Evolutionary conservation across 495 filamentous ascomycete genomes (phyloP), one percentile per base, ranked within the genome.

Genomic region (Entonaema liquescens): DNA sequence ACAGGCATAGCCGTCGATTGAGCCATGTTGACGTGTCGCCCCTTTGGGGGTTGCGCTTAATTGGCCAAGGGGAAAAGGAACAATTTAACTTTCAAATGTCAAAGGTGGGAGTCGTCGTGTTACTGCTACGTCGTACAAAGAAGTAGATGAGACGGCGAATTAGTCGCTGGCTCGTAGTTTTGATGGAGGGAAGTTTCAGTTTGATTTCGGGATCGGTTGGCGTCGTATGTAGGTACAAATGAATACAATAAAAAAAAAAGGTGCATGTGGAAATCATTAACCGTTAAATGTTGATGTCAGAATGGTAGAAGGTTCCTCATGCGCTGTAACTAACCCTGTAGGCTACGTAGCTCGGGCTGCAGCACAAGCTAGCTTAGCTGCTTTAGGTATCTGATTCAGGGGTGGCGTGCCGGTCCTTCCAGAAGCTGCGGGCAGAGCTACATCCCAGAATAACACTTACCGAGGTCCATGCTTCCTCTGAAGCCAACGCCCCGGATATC

Each of bases 1-100:
- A 97, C 79, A 44, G 93, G 91, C 23, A 96, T 81, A 65, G 80
- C 79, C 12, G 74, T 75, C 23, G 80, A 76, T 61, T 80, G 79
- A 64, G 79, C 67, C 68, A 77, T 77, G 54, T 63, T 70, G 63
- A 60, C 13, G 25, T 60, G 28, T 35, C 62, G 57, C 52, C 61
- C 61, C 38, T 38, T 70, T 23, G 29, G 71, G 38, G 71, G 38
- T 65, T 65, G 60, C 47, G 65, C 61, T 55, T 49, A 61, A 68
- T 68, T 71, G 59, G 58, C 26, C 53, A 23, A 59, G 15, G 28
- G 23, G 36, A 47, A 40, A 47, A 47, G 23, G 8, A 47, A 11
- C 8, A 47, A 40, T 7, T 7, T 7, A 6, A 7, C 2, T 40
- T 3, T 21, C 21, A 21, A 23, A 36, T 33, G 26, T 50, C 8